Percentiles rank a stretch among this genome's conserved stretches.
phyloP scores from a whole-genome alignment of 768 basidiomycete species.

The Strobilomyces echinocephalus region DNA sequence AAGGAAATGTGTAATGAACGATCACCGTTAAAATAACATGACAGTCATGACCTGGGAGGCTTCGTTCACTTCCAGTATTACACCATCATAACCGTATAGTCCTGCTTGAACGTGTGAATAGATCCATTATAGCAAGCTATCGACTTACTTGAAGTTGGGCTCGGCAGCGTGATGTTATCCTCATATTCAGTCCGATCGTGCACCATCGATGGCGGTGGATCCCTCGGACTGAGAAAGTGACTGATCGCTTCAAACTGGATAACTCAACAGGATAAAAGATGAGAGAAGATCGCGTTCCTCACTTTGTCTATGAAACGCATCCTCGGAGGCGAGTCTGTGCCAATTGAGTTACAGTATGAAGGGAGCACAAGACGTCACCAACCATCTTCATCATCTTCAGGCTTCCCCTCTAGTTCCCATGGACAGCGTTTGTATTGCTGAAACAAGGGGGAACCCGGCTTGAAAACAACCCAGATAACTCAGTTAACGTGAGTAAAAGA shows the following conservation, averaged over 20 bases:
- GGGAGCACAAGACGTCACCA: constrained; percentile 4
- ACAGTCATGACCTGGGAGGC: constrained; percentile 73
- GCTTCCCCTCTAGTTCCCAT: constrained; percentile 78
- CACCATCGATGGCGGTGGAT: constrained; percentile 73
- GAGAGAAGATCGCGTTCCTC: constrained; percentile 9
- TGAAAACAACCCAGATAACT: not conserved
- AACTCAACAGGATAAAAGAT: not conserved
- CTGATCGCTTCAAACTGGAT: constrained; percentile 73
- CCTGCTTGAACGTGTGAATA: constrained; percentile 8
- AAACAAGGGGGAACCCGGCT: constrained; percentile 88
- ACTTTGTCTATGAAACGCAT: constrained; percentile 72
- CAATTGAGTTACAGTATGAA: not conserved
- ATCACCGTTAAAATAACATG: constrained; percentile 52
- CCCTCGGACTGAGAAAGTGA: constrained; percentile 71
- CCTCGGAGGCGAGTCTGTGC: constrained; percentile 64
- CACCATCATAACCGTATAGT: constrained; percentile 74
- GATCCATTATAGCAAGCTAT: not conserved
- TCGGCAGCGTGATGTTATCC: constrained; percentile 62
- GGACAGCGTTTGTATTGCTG: constrained; percentile 89
- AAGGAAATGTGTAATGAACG: not conserved
- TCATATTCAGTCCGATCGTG: constrained; percentile 77
- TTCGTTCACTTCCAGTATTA: constrained; percentile 75
- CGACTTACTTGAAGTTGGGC: constrained; percentile 60
- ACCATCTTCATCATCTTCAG: constrained; percentile 85
- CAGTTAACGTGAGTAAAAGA: constrained; percentile 1